Evolutionary conservation across 1,139 yeast species (phyloP).

Genomic region (Saccharomyces hybrid): DNA sequence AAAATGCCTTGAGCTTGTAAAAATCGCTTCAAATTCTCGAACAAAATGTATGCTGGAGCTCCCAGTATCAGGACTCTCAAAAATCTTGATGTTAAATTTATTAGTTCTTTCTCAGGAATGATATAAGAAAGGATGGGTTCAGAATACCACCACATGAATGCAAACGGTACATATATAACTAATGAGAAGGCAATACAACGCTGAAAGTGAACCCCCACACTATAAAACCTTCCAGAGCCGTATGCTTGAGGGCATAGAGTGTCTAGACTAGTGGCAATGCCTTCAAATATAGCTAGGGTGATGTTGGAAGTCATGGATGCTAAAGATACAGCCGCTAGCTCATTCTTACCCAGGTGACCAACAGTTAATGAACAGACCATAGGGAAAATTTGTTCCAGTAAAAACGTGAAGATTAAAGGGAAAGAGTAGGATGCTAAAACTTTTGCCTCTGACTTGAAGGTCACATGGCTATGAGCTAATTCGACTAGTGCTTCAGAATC

Average conservation of each 20-base stretch:
- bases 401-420: constrained; percentile 62
- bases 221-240: constrained; percentile 57
- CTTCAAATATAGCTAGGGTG: constrained; percentile 77
- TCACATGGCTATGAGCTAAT: constrained; percentile 42
- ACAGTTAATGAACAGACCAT: constrained; percentile 65
- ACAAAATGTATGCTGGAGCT: constrained; percentile 77
- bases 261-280: constrained; percentile 80
- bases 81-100: constrained; percentile 54
- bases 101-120: constrained; percentile 48
- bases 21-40: constrained; percentile 76
- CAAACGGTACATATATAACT: constrained; percentile 53
- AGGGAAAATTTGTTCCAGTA: constrained; percentile 65
- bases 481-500: constrained; percentile 38
- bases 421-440: constrained; percentile 48
- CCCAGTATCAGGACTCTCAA: constrained; percentile 62
- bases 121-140: constrained; percentile 43
- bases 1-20: constrained; percentile 89
- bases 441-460: constrained; percentile 39
- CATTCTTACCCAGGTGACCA: constrained; percentile 64
- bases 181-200: constrained; percentile 54
- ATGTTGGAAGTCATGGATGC: constrained; percentile 87
- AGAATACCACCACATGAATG: constrained; percentile 60
- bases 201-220: constrained; percentile 59
- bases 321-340: constrained; percentile 73
- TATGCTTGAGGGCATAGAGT: constrained; percentile 82